Conservation (phyloP, 257 asterid species). For the Cordia subcordata region DNA sequence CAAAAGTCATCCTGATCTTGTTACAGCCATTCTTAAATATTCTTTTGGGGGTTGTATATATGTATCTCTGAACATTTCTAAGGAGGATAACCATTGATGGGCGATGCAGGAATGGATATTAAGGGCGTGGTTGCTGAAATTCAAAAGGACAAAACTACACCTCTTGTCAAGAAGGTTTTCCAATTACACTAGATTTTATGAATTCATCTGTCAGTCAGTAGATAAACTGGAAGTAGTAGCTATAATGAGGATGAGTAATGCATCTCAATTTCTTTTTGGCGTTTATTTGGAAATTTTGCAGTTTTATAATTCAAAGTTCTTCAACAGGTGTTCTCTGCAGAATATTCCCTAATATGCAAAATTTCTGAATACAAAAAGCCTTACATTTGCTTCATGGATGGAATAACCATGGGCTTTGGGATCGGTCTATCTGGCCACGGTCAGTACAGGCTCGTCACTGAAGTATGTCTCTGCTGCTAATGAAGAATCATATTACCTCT, state of each 20-base stretch:
- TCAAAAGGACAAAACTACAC: constrained; percentile 74
- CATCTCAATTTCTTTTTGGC: constrained; percentile 15
- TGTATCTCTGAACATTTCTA: constrained; percentile 4
- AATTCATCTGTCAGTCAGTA: too few species aligned
- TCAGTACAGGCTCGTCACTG: constrained; percentile 78
- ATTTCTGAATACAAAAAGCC: constrained; percentile 87
- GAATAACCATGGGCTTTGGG: constrained; percentile 97
- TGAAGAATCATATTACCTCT: too few species aligned
- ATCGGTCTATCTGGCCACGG: constrained; percentile 97
- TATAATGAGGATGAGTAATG: constrained; percentile 8
- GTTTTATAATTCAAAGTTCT: constrained; percentile 12
- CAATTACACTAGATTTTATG: too few species aligned
- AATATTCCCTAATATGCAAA: constrained; percentile 90
- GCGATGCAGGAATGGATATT: constrained; percentile 92
- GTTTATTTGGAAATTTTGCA: neutral
- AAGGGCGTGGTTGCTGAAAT: constrained; percentile 37
- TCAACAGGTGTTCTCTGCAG: constrained; percentile 81
- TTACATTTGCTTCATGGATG: constrained; percentile 92
- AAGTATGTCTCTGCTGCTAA: constrained; percentile 33
- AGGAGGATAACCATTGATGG: constrained; percentile 47
- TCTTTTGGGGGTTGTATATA: neutral
- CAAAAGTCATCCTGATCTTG: too few species aligned
- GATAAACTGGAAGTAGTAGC: too few species aligned
- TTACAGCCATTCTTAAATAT: neutral
- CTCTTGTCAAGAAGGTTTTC: constrained; percentile 85